phyloP scores from a whole-genome alignment of 2,329 filamentous ascomycete genomes.

The Ceratocystis smalleyi region DNA sequence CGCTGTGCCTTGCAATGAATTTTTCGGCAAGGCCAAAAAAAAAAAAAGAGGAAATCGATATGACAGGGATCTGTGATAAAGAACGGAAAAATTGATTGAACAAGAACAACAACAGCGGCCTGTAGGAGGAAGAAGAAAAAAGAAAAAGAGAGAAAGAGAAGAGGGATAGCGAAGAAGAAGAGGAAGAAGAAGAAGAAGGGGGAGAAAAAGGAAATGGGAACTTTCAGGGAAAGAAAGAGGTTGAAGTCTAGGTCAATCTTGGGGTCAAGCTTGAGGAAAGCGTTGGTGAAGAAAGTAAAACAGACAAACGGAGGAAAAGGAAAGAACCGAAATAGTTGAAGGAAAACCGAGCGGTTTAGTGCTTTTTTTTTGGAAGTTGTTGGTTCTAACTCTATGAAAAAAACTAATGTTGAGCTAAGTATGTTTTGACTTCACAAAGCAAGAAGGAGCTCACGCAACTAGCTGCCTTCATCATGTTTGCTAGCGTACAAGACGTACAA shows the following conservation, averaged over 20 bases:
- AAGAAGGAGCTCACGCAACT: not conserved
- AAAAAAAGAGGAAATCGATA: not conserved
- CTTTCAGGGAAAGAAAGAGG: not conserved
- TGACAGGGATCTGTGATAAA: constrained; percentile 1
- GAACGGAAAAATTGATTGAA: not conserved
- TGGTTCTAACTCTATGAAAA: not conserved
- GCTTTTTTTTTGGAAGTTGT: not conserved
- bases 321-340: not conserved
- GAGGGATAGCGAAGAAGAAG: not conserved
- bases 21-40: constrained; percentile 8
- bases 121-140: not conserved
- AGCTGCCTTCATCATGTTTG: not conserved
- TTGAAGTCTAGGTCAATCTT: not conserved
- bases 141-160: not conserved
- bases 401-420: not conserved
- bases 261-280: not conserved
- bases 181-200: not conserved
- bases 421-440: not conserved
- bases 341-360: not conserved
- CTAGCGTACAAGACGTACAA: not conserved
- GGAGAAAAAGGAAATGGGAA: not conserved
- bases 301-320: constrained; percentile 3
- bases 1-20: constrained; percentile 1
- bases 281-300: not conserved
- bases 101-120: not conserved